Evolutionary conservation across 768 basidiomycete species (phyloP), one percentile per base, ranked within the genome.

Genomic region (Tricholoma terreum): DNA sequence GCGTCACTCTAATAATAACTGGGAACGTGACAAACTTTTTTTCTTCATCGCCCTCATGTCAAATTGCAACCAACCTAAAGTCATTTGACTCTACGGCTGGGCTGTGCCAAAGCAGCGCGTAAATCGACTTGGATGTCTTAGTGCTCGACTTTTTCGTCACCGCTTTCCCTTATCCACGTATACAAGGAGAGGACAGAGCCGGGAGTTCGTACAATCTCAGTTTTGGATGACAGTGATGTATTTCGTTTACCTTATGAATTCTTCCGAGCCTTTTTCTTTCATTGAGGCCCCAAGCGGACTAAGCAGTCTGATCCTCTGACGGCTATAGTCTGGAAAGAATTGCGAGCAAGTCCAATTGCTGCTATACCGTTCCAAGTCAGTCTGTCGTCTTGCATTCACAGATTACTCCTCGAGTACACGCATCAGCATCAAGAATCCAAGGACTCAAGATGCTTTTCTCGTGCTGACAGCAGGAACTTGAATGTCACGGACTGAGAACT

Each of bases 61-160:
- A 65, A 65, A 65, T 65, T 65, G 59, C 63, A 61, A 55, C 61
- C 43, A 17, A 51, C 46, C 38, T 50, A 57, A 27, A 49, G 46
- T 54, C 42, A 22, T 35, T 17, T 24, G 27, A 48, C 52, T 31
- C 27, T 43, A 54, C 22, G 49, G 59, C 48, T 33, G 30, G 57
- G 50, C 52, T 60, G 63, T 65, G 63, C 63, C 63, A 60, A 61
- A 65, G 63, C 52, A 65, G 61, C 56, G 63, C 63, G 57, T 57
- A 62, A 58, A 65, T 36, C 19, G 38, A 61, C 48, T 30, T 60
- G 63, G 57, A 62, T 62, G 59, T 65, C 63, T 65, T 57, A 65
- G 63, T 55, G 63, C 63, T 65, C 63, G 58, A 60, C 57, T 31
- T 27, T 24, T 7, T 14, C 52, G 52, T 52, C 48, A 40, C 48